Base-by-base conservation (phyloP, 2,329 filamentous ascomycete genomes). In the Sclerotinia borealis region DNA sequence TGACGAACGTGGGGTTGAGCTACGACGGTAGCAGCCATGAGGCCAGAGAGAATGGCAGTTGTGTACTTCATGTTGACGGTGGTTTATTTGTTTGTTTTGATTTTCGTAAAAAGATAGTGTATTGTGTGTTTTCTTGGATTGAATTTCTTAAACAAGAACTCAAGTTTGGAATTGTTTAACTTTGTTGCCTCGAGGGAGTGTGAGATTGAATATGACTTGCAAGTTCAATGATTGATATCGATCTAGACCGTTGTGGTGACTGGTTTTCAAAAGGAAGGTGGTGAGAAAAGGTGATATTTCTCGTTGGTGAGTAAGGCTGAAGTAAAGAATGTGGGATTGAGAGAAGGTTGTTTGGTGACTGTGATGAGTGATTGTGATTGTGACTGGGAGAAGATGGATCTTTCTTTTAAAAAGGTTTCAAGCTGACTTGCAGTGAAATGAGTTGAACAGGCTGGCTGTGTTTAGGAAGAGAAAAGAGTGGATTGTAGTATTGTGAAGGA, bases 1-100 rank as follows among this genome's bases (percentile, higher is more conserved):
- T 78, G 76, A 67, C 73, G 70, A 55, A 29, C 15, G n/a, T 76
- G 69, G 34, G 74, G 75, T 65, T 75, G 73, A 34, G 75, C 73
- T 55, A 68, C 63, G 51, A 66, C 69, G 56, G 68, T 66, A 34
- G 71, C 64, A 64, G 70, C 68, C 65, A 75, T 58, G 52, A 71
- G 61, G 39, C 71, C 71, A 39, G 67, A 68, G 39, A 73, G 67
- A 47, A 71, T 52, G 60, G 76, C 62, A 63, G 67, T 73, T 62
- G 70, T 66, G 47, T 71, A 71, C 71, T 75, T 76, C 75, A 77
- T 76, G 66, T 67, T 76, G 71, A 37, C 34, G 56, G n/a, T 56
- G 6, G 27, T 56, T 3, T n/a, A 25, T 41, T 13, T 36, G 50
- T 22, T 41, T 64, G 58, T 49, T 52, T 36, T 37, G 31, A 45